Conservation (phyloP, 2,329 filamentous ascomycete genomes). For the Arachnopeziza araneosa region DNA sequence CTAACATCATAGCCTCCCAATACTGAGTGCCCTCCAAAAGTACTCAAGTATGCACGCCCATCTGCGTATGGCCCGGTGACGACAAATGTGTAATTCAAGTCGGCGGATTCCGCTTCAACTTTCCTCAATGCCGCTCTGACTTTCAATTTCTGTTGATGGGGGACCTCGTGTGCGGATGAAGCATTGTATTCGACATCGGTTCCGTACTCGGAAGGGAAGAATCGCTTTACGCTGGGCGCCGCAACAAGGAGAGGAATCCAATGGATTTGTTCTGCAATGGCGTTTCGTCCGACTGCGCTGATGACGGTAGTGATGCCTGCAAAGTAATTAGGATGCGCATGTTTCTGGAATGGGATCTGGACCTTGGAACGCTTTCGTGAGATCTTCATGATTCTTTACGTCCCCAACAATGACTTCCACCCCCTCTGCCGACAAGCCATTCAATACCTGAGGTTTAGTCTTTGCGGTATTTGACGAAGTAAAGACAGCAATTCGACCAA, state of each 20-base stretch:
- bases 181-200: slow-evolving; percentile 49
- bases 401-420: slow-evolving; percentile 52
- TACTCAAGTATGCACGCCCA: slow-evolving; percentile 43
- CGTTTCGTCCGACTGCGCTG: slow-evolving; percentile 58
- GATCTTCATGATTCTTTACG: slow-evolving; percentile 44
- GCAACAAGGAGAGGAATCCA: slow-evolving; percentile 47
- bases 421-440: slow-evolving; percentile 38
- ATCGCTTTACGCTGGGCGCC: slow-evolving; percentile 53
- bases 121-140: slow-evolving; percentile 54
- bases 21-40: slow-evolving; percentile 12
- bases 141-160: slow-evolving; percentile 65
- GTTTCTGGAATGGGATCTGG: neutral
- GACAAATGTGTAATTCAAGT: slow-evolving; percentile 58
- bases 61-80: slow-evolving; percentile 67
- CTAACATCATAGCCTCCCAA: slow-evolving; percentile 55
- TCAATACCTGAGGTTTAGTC: slow-evolving; percentile 44
- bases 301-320: slow-evolving; percentile 57
- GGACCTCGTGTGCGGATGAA: slow-evolving; percentile 52
- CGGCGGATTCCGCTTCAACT: slow-evolving; percentile 24
- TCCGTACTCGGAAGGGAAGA: slow-evolving; percentile 54
- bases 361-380: slow-evolving; percentile 49
- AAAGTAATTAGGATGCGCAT: neutral
- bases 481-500: slow-evolving; percentile 47
- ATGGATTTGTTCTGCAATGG: slow-evolving; percentile 53
- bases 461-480: slow-evolving; percentile 48